Percentiles rank a stretch among this genome's conserved stretches.
Evolutionary conservation across 2,329 filamentous ascomycete genomes (phyloP).

Genomic region (Epicoccum nigrum): DNA sequence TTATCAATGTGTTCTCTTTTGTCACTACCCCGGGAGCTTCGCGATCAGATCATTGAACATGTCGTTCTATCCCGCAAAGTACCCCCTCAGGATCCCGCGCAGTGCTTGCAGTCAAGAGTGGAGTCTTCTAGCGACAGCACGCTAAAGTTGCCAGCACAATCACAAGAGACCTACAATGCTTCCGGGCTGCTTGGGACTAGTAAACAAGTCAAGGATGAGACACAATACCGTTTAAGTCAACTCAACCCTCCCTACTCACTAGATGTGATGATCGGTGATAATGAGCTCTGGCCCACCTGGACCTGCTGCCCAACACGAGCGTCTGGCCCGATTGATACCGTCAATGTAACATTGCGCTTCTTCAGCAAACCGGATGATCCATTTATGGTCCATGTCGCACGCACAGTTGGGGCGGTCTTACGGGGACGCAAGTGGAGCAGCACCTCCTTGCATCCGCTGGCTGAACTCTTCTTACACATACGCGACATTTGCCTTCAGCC

Average conservation of each 20-base stretch:
- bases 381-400: constrained; percentile 14
- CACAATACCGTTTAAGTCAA: background rate
- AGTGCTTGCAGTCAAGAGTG: background rate
- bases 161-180: constrained; percentile 4
- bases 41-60: constrained; percentile 13
- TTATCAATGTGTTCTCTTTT: constrained; percentile 8
- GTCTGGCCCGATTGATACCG: background rate
- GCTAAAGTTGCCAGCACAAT: background rate
- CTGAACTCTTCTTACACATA: constrained; percentile 8
- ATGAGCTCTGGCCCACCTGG: constrained; percentile 16
- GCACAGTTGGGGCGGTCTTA: constrained; percentile 8
- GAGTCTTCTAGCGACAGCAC: background rate
- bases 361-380: constrained; percentile 10
- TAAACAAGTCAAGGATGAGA: constrained; percentile 6
- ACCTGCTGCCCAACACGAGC: constrained; percentile 9
- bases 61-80: background rate
- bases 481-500: constrained; percentile 4
- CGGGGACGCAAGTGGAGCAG: constrained; percentile 9
- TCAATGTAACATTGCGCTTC: constrained; percentile 10
- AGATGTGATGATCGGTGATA: constrained; percentile 13
- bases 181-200: constrained; percentile 3
- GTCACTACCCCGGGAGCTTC: constrained; percentile 8
- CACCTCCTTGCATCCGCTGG: constrained; percentile 7
- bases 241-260: constrained; percentile 2
- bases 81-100: constrained; percentile 5